A percentile compares a stretch with the other conserved stretches of the same genome.
Conservation (phyloP, 805 yeast genomes). For the Osmozyma mogii region DNA sequence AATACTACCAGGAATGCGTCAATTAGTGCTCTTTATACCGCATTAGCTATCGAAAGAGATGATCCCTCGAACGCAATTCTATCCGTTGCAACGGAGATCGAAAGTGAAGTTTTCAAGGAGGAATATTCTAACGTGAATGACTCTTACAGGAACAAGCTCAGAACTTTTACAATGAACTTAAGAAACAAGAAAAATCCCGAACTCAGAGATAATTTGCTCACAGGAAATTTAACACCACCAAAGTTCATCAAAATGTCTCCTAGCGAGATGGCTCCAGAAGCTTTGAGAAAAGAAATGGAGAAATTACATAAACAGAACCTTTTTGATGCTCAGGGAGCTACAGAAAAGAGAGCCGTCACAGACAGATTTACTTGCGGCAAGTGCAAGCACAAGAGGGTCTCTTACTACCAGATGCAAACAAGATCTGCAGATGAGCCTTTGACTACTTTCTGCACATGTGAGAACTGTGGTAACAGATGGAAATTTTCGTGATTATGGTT, state of each 20-base stretch:
- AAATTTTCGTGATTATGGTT: constrained; percentile 83
- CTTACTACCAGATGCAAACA: constrained; percentile 96
- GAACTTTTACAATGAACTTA: constrained; percentile 80
- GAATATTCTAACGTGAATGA: constrained; percentile 52
- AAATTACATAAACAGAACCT: constrained; percentile 80
- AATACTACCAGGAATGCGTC: constrained; percentile 81
- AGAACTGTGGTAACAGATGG: constrained; percentile 97
- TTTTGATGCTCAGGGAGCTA: constrained; percentile 96
- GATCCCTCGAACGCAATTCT: constrained; percentile 53
- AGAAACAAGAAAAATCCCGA: constrained; percentile 88
- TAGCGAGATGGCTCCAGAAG: constrained; percentile 94
- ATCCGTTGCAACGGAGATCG: constrained; percentile 61
- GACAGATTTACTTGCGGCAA: constrained; percentile 96
- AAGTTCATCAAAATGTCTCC: constrained; percentile 75
- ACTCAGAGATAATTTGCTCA: constrained; percentile 58
- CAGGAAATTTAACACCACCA: constrained; percentile 58
- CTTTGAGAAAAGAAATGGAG: constrained; percentile 77
- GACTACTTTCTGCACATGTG: constrained; percentile 97
- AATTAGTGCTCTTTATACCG: constrained; percentile 77
- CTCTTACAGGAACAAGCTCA: constrained; percentile 70
- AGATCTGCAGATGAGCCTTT: constrained; percentile 98
- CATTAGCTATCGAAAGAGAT: constrained; percentile 74
- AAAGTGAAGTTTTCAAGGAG: constrained; percentile 55
- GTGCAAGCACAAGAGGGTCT: constrained; percentile 94
- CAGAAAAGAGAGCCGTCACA: constrained; percentile 90